phyloP scores from a whole-genome alignment of 179 eudicot species.

The Beta corolliflora region DNA sequence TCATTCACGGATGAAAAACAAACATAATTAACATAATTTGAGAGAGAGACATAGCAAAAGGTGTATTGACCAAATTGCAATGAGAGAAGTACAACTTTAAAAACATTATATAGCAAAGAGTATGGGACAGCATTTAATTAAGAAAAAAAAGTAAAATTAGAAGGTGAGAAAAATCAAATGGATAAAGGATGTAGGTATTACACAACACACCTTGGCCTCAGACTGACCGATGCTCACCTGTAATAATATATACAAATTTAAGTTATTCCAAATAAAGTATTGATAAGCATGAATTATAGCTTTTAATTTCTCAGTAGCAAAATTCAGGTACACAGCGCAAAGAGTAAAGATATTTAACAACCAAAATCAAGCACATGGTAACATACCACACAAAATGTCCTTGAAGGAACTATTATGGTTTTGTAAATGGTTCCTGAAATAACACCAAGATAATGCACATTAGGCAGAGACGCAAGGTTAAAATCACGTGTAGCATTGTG shows the following conservation, averaged over 20 bases:
- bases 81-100: not conserved
- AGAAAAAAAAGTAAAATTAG: not conserved
- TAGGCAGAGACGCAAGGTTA: not conserved
- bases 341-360: not conserved
- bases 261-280: not conserved
- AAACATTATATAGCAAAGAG: not conserved
- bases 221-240: conserved; percentile 95
- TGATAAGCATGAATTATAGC: not conserved
- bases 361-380: conserved; percentile 10
- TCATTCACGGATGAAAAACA: not conserved
- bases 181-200: conserved; percentile 4
- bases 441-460: conserved; percentile 14
- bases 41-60: not conserved
- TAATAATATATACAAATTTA: conserved; percentile 25
- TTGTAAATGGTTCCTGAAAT: conserved; percentile 93
- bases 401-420: conserved; percentile 81
- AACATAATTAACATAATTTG: not conserved
- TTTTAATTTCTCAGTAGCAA: conserved; percentile 4
- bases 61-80: conserved; percentile 4
- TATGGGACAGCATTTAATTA: not conserved
- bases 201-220: conserved; percentile 82
- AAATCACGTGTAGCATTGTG: not conserved
- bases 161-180: not conserved
- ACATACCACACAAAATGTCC: conserved; percentile 91
- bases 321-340: conserved; percentile 3